Evolutionary conservation across 345 rosid genomes (phyloP).

Genomic region (Bretschneidera sinensis): DNA sequence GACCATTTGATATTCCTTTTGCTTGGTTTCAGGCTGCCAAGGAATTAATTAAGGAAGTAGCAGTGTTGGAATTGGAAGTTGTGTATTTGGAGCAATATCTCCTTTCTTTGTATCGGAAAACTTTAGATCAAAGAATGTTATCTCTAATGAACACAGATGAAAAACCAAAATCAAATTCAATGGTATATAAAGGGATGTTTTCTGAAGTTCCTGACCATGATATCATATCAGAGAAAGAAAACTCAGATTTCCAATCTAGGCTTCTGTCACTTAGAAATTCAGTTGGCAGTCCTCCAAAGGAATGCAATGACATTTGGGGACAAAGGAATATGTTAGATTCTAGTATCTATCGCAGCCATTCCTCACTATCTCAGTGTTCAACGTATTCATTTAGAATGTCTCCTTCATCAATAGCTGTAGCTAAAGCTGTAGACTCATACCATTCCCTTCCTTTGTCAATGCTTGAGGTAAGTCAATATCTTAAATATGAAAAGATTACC

Average conservation of each 20-base stretch:
- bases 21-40: slow-evolving; percentile 51
- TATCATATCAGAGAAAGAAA: slow-evolving; percentile 16
- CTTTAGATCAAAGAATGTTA: slow-evolving; percentile 32
- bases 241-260: slow-evolving; percentile 17
- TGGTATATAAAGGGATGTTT: slow-evolving; percentile 9
- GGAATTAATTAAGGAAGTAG: slow-evolving; percentile 66
- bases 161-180: slow-evolving; percentile 11
- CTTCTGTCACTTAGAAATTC: slow-evolving; percentile 18
- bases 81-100: slow-evolving; percentile 67
- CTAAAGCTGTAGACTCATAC: slow-evolving; percentile 42
- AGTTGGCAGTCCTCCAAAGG: slow-evolving; percentile 24
- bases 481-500: background rate
- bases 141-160: slow-evolving; percentile 19
- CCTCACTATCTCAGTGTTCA: slow-evolving; percentile 66
- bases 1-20: background rate
- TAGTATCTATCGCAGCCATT: slow-evolving; percentile 60
- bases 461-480: slow-evolving; percentile 88
- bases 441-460: slow-evolving; percentile 92
- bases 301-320: slow-evolving; percentile 22
- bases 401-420: slow-evolving; percentile 35
- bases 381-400: slow-evolving; percentile 37
- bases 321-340: slow-evolving; percentile 35
- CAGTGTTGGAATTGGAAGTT: slow-evolving; percentile 67
- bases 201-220: slow-evolving; percentile 16
- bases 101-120: slow-evolving; percentile 60